Conservation (phyloP, 2,329 filamentous ascomycete genomes). For the Canariomyces notabilis region DNA sequence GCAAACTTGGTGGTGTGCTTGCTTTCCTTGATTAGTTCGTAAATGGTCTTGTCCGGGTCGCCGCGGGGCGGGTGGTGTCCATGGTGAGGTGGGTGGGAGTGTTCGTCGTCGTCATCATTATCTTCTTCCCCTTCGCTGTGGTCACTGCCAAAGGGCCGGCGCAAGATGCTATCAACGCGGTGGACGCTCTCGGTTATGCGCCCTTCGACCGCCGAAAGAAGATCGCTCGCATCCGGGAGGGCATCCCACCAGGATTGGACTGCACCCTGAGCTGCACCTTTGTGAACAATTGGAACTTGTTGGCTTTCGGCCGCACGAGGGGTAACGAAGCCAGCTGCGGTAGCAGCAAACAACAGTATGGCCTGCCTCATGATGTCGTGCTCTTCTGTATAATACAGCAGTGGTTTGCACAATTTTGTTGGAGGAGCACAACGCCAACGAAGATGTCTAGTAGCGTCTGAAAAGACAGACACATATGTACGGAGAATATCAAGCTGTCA, state of each 20-base stretch:
- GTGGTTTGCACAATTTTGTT: no score
- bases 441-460: no score
- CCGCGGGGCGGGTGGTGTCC: conserved; percentile 27
- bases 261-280: background rate
- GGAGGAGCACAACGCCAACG: no score
- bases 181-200: conserved; percentile 7
- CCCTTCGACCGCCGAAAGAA: conserved; percentile 13
- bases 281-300: conserved; percentile 5
- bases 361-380: conserved; percentile 12
- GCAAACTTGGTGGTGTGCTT: conserved; percentile 75
- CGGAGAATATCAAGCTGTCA: background rate
- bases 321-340: conserved; percentile 15
- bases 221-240: background rate
- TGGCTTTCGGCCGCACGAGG: background rate
- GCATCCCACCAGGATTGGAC: conserved; percentile 19
- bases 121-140: background rate
- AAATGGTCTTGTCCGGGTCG: conserved; percentile 64
- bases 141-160: no score
- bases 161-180: conserved; percentile 1
- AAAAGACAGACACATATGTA: no score
- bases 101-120: conserved; percentile 4
- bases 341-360: conserved; percentile 13
- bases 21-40: conserved; percentile 69
- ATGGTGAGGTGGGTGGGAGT: conserved; percentile 7
- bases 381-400: background rate